phyloP scores from a whole-genome alignment of 129 eudicot genomes.

The Flaveria bidentis region DNA sequence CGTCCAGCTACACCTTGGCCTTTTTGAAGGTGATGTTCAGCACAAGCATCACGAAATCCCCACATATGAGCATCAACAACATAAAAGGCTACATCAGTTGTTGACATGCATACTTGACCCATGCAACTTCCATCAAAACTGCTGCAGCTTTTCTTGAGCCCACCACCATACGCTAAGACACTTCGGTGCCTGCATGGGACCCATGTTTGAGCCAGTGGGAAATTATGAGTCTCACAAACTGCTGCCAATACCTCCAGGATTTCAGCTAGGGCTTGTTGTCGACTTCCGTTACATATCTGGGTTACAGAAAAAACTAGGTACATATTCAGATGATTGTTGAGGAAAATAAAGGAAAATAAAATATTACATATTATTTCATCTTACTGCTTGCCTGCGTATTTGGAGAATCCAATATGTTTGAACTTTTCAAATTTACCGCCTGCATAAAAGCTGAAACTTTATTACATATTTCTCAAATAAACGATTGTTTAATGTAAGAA shows the following conservation, averaged over 20 bases:
- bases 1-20: conserved; percentile 98
- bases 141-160: conserved; percentile 81
- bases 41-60: conserved; percentile 93
- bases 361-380: conserved; percentile 25
- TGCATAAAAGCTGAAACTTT: conserved; percentile 54
- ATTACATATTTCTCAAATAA: conserved; percentile 35
- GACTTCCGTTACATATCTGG: conserved; percentile 91
- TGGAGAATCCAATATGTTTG: conserved; percentile 83
- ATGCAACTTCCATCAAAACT: conserved; percentile 96
- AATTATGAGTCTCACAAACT: conserved; percentile 78
- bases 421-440: conserved; percentile 97
- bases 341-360: conserved; percentile 2
- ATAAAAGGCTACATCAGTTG: conserved; percentile 87
- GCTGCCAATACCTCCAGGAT: conserved; percentile 78
- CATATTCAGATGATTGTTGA: conserved; percentile 21
- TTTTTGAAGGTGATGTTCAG: conserved; percentile 86
- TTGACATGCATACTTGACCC: conserved; percentile 97
- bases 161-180: conserved; percentile 88
- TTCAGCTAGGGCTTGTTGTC: conserved; percentile 85
- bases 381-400: conserved; percentile 73
- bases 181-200: conserved; percentile 94
- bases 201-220: conserved; percentile 97
- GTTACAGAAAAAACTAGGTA: conserved; percentile 35
- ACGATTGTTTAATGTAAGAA: background rate
- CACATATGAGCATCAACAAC: conserved; percentile 86